Conservation (phyloP, 257 asterid genomes). For the Nicotiana attenuata region DNA sequence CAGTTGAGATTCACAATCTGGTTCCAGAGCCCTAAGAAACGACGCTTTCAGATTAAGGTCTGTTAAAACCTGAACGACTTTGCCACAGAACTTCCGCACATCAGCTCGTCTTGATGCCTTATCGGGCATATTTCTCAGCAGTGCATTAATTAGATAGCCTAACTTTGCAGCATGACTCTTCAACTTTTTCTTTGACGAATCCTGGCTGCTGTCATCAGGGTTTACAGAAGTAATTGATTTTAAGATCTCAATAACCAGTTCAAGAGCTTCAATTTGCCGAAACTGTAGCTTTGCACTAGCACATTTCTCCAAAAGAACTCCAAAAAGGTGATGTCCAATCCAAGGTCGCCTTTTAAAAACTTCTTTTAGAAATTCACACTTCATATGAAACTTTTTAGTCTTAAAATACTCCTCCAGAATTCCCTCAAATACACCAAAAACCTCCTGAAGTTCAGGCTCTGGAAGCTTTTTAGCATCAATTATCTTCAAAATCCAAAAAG, state of each 20-base stretch:
- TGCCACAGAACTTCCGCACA: slow-evolving; percentile 76
- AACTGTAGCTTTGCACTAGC: slow-evolving; percentile 56
- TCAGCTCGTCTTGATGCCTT: slow-evolving; percentile 78
- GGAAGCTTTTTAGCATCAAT: slow-evolving; percentile 60
- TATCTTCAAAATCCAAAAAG: slow-evolving; percentile 79
- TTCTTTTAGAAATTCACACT: slow-evolving; percentile 69
- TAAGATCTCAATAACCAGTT: slow-evolving; percentile 55
- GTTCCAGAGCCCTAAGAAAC: slow-evolving; percentile 55
- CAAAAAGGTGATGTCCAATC: slow-evolving; percentile 62
- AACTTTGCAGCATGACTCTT: slow-evolving; percentile 46
- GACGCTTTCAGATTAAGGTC: slow-evolving; percentile 24
- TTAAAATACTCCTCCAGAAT: slow-evolving; percentile 57
- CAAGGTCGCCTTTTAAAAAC: slow-evolving; percentile 67
- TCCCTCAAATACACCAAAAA: slow-evolving; percentile 49
- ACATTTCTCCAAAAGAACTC: slow-evolving; percentile 80
- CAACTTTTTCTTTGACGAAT: slow-evolving; percentile 10
- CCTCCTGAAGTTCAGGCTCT: slow-evolving; percentile 48
- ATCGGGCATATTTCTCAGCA: slow-evolving; percentile 74
- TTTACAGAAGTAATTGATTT: slow-evolving; percentile 32
- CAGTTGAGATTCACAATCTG: slow-evolving; percentile 63
- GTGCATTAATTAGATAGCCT: slow-evolving; percentile 40
- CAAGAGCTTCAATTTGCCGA: slow-evolving; percentile 86
- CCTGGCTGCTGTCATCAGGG: slow-evolving; percentile 22
- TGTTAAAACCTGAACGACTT: slow-evolving; percentile 55
- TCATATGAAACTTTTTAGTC: slow-evolving; percentile 78